phyloP scores from a whole-genome alignment of 2,329 filamentous ascomycete species.

The Zasmidium angulare region DNA sequence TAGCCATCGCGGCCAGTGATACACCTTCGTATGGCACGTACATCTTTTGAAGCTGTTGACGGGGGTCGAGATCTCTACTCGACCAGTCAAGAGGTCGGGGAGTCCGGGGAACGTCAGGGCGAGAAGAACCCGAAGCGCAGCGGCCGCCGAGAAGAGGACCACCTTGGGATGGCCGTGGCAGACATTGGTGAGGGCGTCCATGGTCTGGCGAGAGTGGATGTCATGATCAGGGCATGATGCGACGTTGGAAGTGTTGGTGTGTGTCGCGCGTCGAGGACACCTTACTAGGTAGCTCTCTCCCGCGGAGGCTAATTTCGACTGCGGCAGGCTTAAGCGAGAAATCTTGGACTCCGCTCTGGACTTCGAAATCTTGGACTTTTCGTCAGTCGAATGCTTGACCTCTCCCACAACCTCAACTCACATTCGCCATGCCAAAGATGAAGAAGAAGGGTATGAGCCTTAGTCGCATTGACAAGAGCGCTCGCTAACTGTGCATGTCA shows the following conservation, averaged over 20 bases:
- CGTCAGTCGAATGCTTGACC: constrained; percentile 7
- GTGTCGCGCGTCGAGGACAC: neutral
- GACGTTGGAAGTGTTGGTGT: neutral
- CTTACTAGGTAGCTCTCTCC: neutral
- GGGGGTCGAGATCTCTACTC: constrained; percentile 95
- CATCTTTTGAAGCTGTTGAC: constrained; percentile 97
- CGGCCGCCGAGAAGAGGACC: constrained; percentile 72
- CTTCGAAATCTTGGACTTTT: neutral
- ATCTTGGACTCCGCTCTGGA: constrained; percentile 6
- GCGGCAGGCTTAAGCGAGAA: neutral
- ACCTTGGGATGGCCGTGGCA: constrained; percentile 49
- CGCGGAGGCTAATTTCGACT: no score
- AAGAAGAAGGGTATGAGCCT: constrained; percentile 77
- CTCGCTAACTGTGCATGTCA: constrained; percentile 33
- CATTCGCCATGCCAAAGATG: constrained; percentile 64
- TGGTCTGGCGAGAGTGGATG: constrained; percentile 15
- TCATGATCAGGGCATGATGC: constrained; percentile 7
- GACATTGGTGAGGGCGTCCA: constrained; percentile 27
- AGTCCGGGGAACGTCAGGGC: constrained; percentile 79
- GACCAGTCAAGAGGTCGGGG: constrained; percentile 79
- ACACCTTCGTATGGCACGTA: constrained; percentile 47
- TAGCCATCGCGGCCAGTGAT: constrained; percentile 9
- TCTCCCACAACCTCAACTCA: constrained; percentile 7
- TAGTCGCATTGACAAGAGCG: neutral
- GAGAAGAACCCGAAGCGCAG: constrained; percentile 74